These are phyloP conservation scores for Crithidia fasciculata DNA, from an alignment of 208 protist species.

Conservation along the genomic window DNA sequence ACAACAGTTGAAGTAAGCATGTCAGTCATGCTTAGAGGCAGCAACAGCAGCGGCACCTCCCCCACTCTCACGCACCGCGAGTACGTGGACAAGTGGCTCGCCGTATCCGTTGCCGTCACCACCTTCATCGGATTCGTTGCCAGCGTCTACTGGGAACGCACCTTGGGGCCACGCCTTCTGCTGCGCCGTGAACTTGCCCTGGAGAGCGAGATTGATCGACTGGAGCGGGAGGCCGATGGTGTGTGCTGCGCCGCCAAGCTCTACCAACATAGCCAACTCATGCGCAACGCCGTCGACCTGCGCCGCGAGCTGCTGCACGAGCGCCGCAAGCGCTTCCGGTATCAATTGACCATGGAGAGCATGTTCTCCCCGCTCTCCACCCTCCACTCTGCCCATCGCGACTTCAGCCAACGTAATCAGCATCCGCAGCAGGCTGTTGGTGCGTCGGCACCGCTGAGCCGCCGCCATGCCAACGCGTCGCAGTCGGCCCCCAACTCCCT, in stretches of 20 bases:
- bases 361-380: slow-evolving; percentile 17
- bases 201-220: slow-evolving; percentile 36
- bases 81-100: slow-evolving; percentile 22
- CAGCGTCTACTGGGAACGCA: slow-evolving; percentile 47
- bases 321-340: slow-evolving; percentile 30
- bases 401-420: neutral
- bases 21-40: neutral
- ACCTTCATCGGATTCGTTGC: slow-evolving; percentile 41
- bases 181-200: slow-evolving; percentile 49
- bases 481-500: neutral
- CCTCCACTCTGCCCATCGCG: neutral
- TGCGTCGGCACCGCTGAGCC: too few relatives aligned
- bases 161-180: slow-evolving; percentile 42
- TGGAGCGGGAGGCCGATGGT: slow-evolving; percentile 41
- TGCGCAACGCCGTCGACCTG: slow-evolving; percentile 36
- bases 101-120: slow-evolving; percentile 8
- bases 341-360: slow-evolving; percentile 17
- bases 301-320: slow-evolving; percentile 37
- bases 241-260: slow-evolving; percentile 40
- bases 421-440: neutral
- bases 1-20: neutral
- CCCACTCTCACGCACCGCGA: slow-evolving; percentile 15
- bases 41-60: neutral
- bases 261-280: slow-evolving; percentile 44
- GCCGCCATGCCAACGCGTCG: neutral